Conservation (phyloP, 148 eudicot species). For the Selenicereus undatus region DNA sequence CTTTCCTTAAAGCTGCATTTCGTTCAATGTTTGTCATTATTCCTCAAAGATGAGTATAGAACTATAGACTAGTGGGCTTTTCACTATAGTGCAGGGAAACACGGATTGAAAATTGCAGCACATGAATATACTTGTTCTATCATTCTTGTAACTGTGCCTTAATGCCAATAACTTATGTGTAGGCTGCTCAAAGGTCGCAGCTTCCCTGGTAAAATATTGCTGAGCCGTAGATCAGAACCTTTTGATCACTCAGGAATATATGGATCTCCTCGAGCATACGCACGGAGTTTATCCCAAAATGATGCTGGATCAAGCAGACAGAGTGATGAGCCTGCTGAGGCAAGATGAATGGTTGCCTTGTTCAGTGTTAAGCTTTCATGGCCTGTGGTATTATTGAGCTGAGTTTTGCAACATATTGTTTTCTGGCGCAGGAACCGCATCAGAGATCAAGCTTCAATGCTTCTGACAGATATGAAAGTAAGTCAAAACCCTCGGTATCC, state of each 20-base stretch:
- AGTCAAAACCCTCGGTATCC: conserved; percentile 41
- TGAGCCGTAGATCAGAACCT: conserved; percentile 75
- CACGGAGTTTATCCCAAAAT: conserved; percentile 54
- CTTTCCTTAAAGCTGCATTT: not conserved
- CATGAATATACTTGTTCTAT: not conserved
- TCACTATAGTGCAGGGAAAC: not conserved
- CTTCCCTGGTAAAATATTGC: conserved; percentile 90
- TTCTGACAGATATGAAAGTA: conserved; percentile 36
- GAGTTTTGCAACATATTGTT: conserved; percentile 14
- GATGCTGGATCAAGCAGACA: conserved; percentile 54
- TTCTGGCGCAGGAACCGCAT: conserved; percentile 44
- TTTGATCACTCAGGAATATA: conserved; percentile 42
- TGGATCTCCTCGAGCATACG: conserved; percentile 49
- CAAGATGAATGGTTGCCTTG: conserved; percentile 24
- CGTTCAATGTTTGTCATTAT: not conserved
- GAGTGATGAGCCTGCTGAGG: conserved; percentile 54
- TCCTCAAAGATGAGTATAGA: not conserved
- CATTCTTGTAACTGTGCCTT: not conserved
- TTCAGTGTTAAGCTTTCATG: not conserved
- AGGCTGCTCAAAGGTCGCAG: conserved; percentile 95
- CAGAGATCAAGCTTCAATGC: conserved; percentile 32
- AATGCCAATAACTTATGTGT: conserved; percentile 16
- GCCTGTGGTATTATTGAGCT: not conserved
- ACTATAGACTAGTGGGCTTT: not conserved
- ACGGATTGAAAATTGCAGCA: not conserved